phyloP scores from a whole-genome alignment of 768 basidiomycete species.

The Panaeolus cyanescens region DNA sequence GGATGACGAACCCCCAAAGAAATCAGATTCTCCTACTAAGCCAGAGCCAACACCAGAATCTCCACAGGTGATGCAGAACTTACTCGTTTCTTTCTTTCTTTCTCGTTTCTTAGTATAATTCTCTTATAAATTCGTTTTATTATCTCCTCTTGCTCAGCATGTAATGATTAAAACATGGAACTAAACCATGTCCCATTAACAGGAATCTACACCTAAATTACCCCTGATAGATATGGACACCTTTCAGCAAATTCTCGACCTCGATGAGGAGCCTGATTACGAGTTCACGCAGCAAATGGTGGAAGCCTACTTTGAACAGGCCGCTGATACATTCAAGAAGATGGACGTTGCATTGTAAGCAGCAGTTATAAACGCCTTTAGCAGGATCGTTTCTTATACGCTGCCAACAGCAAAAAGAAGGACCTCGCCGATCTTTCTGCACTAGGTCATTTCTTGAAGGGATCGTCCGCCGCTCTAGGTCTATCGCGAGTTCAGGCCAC shows the following conservation, averaged over 20 bases:
- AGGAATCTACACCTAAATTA: conserved; percentile 12
- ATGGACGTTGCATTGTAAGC: conserved; percentile 85
- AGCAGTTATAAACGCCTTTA: conserved; percentile 9
- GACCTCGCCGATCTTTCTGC: conserved; percentile 68
- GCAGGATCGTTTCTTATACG: conserved; percentile 4
- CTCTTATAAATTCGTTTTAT: not conserved
- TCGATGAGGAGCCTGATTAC: conserved; percentile 78
- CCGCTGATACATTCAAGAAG: conserved; percentile 66
- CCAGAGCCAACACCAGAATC: conserved; percentile 1
- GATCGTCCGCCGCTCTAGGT: conserved; percentile 94
- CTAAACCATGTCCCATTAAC: not conserved
- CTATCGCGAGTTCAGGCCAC: conserved; percentile 77
- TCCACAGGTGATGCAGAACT: conserved; percentile 12
- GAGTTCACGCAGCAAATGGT: conserved; percentile 85
- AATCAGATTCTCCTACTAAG: conserved; percentile 8
- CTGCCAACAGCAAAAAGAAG: conserved; percentile 46
- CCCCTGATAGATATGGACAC: conserved; percentile 74
- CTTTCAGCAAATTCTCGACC: conserved; percentile 86
- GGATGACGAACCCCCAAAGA: conserved; percentile 8
- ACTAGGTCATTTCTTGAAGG: conserved; percentile 95
- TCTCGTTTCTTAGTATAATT: not conserved
- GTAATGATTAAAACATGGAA: not conserved
- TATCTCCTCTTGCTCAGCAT: not conserved
- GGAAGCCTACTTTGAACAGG: conserved; percentile 80
- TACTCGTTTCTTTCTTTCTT: not conserved